Evolutionary conservation across 2,329 filamentous ascomycete genomes (phyloP), one percentile per base, ranked within the genome.

Genomic region (Colletotrichum incanum): DNA sequence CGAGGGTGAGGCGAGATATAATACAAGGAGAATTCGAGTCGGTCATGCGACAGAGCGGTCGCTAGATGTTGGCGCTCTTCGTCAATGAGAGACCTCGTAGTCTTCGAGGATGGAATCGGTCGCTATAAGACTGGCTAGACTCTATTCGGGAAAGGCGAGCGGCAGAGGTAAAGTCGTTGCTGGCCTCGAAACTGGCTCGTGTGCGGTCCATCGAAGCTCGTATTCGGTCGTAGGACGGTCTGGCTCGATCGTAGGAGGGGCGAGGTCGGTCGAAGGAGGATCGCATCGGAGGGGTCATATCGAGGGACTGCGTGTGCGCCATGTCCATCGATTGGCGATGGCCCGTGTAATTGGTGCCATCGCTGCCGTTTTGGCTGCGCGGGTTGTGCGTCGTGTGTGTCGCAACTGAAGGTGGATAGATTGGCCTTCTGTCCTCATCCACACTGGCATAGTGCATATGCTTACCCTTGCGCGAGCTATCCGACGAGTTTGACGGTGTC

Each of bases 391-490:
- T 96, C 55, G 90, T 91, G 56, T 90, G 89, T 20, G 94, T 96
- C 60, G 94, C 93, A 77, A 96, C 91, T 65, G 95, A 97, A 18
- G 96, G 95, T 61, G 96, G 94, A 82, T 98, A 98, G 78, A 98
- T 97, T 41, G 95, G 95, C 75, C 95, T 91, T 81, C 94, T 89
- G 79, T 98, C 96, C 82, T 98, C 95, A 79, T 96, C 93, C 72
- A 94, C 88, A 76, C 90, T 92, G 67, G 87, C 87, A 78, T 90
- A 88, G 71, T 88, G 85, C 73, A 83, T 83, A 80, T 89, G 91
- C 81, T 87, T 89, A 77, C 84, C 81, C 79, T 89, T 87, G 75
- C 88, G 86, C 28, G 86, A 85, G 76, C 87, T 86, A 79, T 92
- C 88, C 20, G 91, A 93, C 3, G 89, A 91, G 63, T 87, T 86